A percentile compares a stretch with the other conserved stretches of the same genome.
phyloP scores from a whole-genome alignment of 805 yeast species.

The Helenozyma rhizophorensis region DNA sequence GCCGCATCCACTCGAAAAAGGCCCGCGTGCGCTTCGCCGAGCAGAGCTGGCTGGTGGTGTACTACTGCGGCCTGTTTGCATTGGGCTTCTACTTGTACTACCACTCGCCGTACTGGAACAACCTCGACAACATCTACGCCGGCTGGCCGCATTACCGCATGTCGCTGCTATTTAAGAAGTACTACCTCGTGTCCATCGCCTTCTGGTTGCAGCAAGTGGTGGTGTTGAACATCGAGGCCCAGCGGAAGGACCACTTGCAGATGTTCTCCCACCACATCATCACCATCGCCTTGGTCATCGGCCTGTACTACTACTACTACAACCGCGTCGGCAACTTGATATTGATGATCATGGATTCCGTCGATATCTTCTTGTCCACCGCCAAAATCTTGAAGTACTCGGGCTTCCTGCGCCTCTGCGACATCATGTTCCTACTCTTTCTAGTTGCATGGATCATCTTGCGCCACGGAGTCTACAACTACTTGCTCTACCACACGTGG shows the following conservation, averaged over 20 bases:
- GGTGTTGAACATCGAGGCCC: conserved; percentile 71
- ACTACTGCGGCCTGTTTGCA: conserved; percentile 51
- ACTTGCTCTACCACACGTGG: conserved; percentile 57
- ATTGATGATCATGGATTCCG: conserved; percentile 76
- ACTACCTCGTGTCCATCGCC: conserved; percentile 69
- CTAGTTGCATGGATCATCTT: conserved; percentile 63
- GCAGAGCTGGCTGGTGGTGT: conserved; percentile 74
- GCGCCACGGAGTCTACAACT: conserved; percentile 72
- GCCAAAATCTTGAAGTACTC: conserved; percentile 80
- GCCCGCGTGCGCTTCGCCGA: conserved; percentile 72
- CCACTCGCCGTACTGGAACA: conserved; percentile 54
- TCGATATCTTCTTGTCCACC: conserved; percentile 62
- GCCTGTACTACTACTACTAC: conserved; percentile 71
- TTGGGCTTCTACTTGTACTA: conserved; percentile 57
- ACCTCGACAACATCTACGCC: conserved; percentile 54
- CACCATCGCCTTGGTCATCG: conserved; percentile 61
- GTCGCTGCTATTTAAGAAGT: conserved; percentile 51
- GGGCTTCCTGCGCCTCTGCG: conserved; percentile 58
- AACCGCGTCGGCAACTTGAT: conserved; percentile 77
- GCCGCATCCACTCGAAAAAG: conserved; percentile 45
- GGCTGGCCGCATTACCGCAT: conserved; percentile 74
- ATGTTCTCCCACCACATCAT: conserved; percentile 89
- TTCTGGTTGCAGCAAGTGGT: conserved; percentile 79
- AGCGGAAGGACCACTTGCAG: conserved; percentile 77
- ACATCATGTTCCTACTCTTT: conserved; percentile 62